phyloP scores from a whole-genome alignment of 2,329 filamentous ascomycete genomes.

The Xylariaceae sp. region DNA sequence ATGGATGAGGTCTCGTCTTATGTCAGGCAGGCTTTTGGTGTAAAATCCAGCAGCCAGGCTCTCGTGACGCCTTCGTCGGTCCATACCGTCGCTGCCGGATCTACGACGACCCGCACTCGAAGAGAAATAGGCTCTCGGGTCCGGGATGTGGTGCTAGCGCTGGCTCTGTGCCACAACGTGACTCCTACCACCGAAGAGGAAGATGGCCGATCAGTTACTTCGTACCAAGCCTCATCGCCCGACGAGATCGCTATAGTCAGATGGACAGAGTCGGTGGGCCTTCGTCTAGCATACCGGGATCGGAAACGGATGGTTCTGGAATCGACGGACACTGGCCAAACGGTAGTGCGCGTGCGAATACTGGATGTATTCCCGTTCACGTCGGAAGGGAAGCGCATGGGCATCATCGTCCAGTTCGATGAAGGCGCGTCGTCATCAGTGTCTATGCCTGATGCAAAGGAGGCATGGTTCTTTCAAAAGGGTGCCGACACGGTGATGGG shows the following conservation, averaged over 20 bases:
- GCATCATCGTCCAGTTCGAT: conserved; percentile 85
- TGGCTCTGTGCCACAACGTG: conserved; percentile 95
- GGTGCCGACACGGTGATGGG: conserved; percentile 98
- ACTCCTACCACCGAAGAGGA: conserved; percentile 85
- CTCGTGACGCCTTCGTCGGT: conserved; percentile 74
- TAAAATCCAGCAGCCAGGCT: conserved; percentile 38
- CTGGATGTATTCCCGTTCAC: conserved; percentile 96
- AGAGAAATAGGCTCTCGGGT: conserved; percentile 92
- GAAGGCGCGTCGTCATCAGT: conserved; percentile 47
- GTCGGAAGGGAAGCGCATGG: conserved; percentile 96
- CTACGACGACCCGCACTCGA: conserved; percentile 70
- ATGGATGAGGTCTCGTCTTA: conserved; percentile 96
- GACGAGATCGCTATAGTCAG: conserved; percentile 97
- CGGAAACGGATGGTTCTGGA: conserved; percentile 79
- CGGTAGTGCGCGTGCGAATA: conserved; percentile 79
- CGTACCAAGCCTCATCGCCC: conserved; percentile 93
- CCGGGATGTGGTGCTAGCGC: conserved; percentile 83
- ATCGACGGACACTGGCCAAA: conserved; percentile 65
- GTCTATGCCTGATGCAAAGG: conserved; percentile 52
- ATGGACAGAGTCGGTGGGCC: conserved; percentile 89
- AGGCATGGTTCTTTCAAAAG: conserved; percentile 99
- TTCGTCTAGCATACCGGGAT: conserved; percentile 79
- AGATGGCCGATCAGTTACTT: conserved; percentile 68
- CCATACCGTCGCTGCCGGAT: conserved; percentile 55
- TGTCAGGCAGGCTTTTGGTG: conserved; percentile 72